Evolutionary conservation across 306 rosid species (phyloP).

Genomic region (Argentina anserina): DNA sequence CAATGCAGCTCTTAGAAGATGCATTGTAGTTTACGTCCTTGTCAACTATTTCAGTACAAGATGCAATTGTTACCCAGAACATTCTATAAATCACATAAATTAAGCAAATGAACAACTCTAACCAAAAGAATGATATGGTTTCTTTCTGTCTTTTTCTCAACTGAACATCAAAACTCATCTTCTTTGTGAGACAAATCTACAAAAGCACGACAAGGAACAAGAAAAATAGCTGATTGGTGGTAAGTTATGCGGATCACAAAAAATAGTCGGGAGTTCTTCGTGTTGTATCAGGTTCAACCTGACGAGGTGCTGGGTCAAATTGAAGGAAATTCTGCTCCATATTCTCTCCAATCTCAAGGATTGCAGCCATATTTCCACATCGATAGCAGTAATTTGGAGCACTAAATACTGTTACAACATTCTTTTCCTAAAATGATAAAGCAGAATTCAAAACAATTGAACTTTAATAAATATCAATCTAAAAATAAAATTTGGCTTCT

Average conservation of each 20-base stretch:
- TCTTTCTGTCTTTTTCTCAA: slow-evolving; percentile 12
- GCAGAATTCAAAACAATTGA: not conserved
- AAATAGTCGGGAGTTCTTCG: slow-evolving; percentile 54
- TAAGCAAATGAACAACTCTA: slow-evolving; percentile 19
- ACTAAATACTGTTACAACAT: slow-evolving; percentile 51
- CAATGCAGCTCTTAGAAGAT: slow-evolving; percentile 12
- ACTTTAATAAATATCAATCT: slow-evolving; percentile 5
- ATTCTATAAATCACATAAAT: slow-evolving; percentile 30
- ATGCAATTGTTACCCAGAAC: not conserved
- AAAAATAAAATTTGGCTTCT: not conserved
- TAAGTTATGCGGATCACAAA: slow-evolving; percentile 35
- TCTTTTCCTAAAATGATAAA: slow-evolving; percentile 37
- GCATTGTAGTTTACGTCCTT: slow-evolving; percentile 10
- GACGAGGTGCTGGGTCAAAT: slow-evolving; percentile 55
- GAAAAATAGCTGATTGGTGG: slow-evolving; percentile 32
- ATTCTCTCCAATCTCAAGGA: slow-evolving; percentile 50
- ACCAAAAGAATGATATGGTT: slow-evolving; percentile 26
- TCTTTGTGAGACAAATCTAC: slow-evolving; percentile 36
- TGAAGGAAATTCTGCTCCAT: slow-evolving; percentile 57
- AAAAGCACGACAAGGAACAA: slow-evolving; percentile 22
- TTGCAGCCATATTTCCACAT: slow-evolving; percentile 58
- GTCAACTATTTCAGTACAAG: slow-evolving; percentile 19
- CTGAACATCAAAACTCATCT: slow-evolving; percentile 30
- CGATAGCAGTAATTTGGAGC: slow-evolving; percentile 57
- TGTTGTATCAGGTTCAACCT: slow-evolving; percentile 47